Evolutionary conservation across 805 yeast genomes (phyloP).

Genomic region (Schwanniomyces pseudopolymorphus): DNA sequence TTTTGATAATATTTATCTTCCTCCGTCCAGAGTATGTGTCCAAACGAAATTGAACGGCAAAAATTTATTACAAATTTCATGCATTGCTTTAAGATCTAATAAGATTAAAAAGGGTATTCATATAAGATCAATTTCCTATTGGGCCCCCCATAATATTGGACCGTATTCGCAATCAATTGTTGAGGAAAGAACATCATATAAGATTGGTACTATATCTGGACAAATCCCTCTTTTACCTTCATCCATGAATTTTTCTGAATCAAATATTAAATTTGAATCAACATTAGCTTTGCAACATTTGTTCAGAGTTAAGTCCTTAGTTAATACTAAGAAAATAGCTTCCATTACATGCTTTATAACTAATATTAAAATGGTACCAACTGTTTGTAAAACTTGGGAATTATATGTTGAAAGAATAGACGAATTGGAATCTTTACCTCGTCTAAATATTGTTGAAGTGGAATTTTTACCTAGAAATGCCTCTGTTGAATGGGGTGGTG

Average conservation of each 20-base stretch:
- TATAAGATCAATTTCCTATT: slow-evolving; percentile 88
- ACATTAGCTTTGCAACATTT: slow-evolving; percentile 75
- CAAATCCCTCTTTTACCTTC: slow-evolving; percentile 86
- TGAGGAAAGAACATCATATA: slow-evolving; percentile 37
- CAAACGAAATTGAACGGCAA: slow-evolving; percentile 51
- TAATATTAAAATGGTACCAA: slow-evolving; percentile 19
- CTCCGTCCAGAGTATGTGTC: slow-evolving; percentile 89
- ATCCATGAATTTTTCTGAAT: slow-evolving; percentile 50
- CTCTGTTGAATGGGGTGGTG: slow-evolving; percentile 73
- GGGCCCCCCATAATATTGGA: slow-evolving; percentile 99
- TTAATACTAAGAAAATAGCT: slow-evolving; percentile 45
- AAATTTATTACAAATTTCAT: slow-evolving; percentile 56
- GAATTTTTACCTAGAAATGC: slow-evolving; percentile 62
- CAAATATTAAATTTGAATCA: slow-evolving; percentile 31
- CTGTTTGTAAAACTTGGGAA: slow-evolving; percentile 45
- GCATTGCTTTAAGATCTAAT: slow-evolving; percentile 41
- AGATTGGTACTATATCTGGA: slow-evolving; percentile 71
- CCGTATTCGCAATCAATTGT: slow-evolving; percentile 88
- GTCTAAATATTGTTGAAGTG: slow-evolving; percentile 54
- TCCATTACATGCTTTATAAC: slow-evolving; percentile 58
- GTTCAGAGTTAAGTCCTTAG: slow-evolving; percentile 56
- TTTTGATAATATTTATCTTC: slow-evolving; percentile 58
- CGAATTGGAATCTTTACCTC: slow-evolving; percentile 14
- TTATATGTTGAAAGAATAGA: slow-evolving; percentile 28
- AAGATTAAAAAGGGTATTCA: slow-evolving; percentile 68